Percentiles rank a stretch among this genome's conserved stretches.
Conservation (phyloP, 2,329 filamentous ascomycete species). For the Orbilia oligospora region DNA sequence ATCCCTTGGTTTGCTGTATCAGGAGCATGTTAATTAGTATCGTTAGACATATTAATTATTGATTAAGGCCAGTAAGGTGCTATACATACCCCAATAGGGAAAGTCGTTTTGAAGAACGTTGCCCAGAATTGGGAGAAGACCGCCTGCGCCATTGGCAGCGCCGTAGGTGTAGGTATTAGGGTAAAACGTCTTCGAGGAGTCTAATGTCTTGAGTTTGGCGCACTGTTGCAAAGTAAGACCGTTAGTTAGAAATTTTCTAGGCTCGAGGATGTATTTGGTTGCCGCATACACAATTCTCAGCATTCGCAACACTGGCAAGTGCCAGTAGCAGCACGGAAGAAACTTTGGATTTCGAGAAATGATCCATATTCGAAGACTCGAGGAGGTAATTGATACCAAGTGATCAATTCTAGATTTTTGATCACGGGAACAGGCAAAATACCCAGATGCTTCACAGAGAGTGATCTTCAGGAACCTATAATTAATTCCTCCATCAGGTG, state of each 20-base stretch:
- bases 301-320: not conserved
- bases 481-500: not conserved
- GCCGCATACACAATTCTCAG: conserved; percentile 34
- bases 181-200: conserved; percentile 32
- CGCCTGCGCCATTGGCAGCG: conserved; percentile 34
- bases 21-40: not conserved
- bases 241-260: not conserved
- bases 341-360: conserved; percentile 2
- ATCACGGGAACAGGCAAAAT: not conserved
- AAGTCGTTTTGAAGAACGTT: conserved; percentile 9
- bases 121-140: conserved; percentile 16
- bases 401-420: not conserved
- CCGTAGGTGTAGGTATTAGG: conserved; percentile 25
- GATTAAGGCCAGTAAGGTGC: not conserved
- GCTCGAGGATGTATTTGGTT: not conserved
- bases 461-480: not conserved
- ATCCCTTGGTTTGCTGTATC: conserved; percentile 35
- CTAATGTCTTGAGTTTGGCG: conserved; percentile 21
- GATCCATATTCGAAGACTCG: conserved; percentile 10
- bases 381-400: not conserved
- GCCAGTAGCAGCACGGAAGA: conserved; percentile 11
- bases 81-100: conserved; percentile 47
- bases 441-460: not conserved
- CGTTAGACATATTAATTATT: not conserved
- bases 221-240: conserved; percentile 15